Base-by-base conservation (phyloP, 805 yeast species). In the Torulaspora maleeae region DNA sequence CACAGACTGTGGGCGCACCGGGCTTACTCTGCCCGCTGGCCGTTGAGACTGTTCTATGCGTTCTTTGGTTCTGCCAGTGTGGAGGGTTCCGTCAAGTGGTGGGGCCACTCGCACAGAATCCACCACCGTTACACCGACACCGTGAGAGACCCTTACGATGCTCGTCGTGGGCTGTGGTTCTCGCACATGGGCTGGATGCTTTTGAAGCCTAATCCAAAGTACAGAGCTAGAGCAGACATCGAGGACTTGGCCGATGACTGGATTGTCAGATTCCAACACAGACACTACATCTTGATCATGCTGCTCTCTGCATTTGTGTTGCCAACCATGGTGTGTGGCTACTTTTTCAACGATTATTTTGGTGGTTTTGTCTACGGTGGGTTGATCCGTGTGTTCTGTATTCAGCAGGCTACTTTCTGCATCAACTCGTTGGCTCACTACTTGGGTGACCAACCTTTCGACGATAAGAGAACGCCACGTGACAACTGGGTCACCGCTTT, bases 161-260 rank as follows among this genome's bases (percentile, higher is more conserved):
- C 95, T 15, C 77, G 90, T 71, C 73, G 72, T 59, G 95, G 95
- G 13, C 80, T 85, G 66, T 84, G 90, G 88, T 86, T 76, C 62
- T 78, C 87, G 25, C 95, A 86, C 70, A 71, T 86, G 72, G 91
- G 91, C 34, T 86, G 95, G 95, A 83, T 86, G 91, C 72, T 86
- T 52, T 61, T 73, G 47, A 80, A 82, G 65, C 86, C 93, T 58
- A 85, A 86, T 67, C 93, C 93, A 58, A 83, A 82, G 69, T 78
- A 78, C 67, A 78, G 82, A 63, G 93, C 93, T 12, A 73, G 90
- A 68, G 88, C 89, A 32, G 90, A 83, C 63, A 86, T 86, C 53
- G 76, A 84, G 38, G 95, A 86, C 67, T 77, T 86, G 68, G 75
- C 82, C 45, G 77, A 77, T 59, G 93, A 86, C 66, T 81, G 88